Evolutionary conservation across 2,329 filamentous ascomycete genomes (phyloP).

Genomic region (Aquanectria penicillioides): DNA sequence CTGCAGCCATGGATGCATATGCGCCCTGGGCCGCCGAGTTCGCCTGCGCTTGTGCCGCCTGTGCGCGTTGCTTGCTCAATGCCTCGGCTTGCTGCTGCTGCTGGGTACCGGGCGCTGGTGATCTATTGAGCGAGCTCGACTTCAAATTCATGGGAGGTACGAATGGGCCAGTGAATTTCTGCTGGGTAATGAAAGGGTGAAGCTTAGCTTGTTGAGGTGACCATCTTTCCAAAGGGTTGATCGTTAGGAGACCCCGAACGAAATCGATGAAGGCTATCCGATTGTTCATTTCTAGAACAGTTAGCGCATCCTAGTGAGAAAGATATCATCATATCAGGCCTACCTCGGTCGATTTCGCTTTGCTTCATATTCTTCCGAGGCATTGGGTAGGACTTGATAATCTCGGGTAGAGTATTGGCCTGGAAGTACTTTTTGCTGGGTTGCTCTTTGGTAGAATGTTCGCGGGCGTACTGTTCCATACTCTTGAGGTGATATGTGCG

Average conservation of each 20-base stretch:
- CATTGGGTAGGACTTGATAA: conserved; percentile 98
- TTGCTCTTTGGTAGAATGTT: conserved; percentile 96
- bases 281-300: conserved; percentile 90
- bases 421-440: conserved; percentile 99
- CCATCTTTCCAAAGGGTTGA: conserved; percentile 97
- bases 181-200: conserved; percentile 98
- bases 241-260: conserved; percentile 89
- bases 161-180: conserved; percentile 96
- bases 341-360: conserved; percentile 94
- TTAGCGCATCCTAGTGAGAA: conserved; percentile 15
- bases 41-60: conserved; percentile 75
- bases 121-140: conserved; percentile 83
- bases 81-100: conserved; percentile 97
- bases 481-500: conserved; percentile 92
- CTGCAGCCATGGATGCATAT: conserved; percentile 63
- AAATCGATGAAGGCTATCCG: conserved; percentile 98
- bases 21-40: conserved; percentile 74
- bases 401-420: conserved; percentile 91
- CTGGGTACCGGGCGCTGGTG: conserved; percentile 90
- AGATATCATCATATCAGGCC: background rate
- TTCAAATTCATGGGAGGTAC: conserved; percentile 98
- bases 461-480: conserved; percentile 97
- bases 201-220: conserved; percentile 97
- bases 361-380: conserved; percentile 99
- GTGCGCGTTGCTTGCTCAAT: conserved; percentile 88